Percentiles rank a stretch among this genome's conserved stretches.
Conservation (phyloP, 2,329 filamentous ascomycete genomes). For the Mycocentrospora acerina region DNA sequence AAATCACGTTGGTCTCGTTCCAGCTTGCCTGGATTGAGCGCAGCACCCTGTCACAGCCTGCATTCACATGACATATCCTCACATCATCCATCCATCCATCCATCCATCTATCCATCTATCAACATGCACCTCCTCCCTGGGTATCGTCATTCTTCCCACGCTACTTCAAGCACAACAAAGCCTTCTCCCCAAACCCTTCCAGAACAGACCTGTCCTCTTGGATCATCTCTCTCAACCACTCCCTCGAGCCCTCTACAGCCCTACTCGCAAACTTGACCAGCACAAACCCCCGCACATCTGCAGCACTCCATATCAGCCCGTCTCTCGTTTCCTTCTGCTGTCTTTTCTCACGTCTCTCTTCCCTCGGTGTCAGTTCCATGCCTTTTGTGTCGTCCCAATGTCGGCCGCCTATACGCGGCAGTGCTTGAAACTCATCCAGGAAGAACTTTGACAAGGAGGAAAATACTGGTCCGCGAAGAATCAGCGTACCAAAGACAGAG, state of each 20-base stretch:
- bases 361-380: conserved; percentile 42
- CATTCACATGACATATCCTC: too few species aligned
- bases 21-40: too few species aligned
- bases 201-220: conserved; percentile 71
- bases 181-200: conserved; percentile 74
- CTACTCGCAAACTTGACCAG: conserved; percentile 87
- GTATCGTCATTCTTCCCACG: neutral
- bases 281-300: conserved; percentile 63
- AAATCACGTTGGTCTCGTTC: too few species aligned
- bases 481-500: conserved; percentile 79
- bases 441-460: conserved; percentile 70
- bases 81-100: too few species aligned
- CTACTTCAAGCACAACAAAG: conserved; percentile 65
- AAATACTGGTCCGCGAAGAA: conserved; percentile 74
- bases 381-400: conserved; percentile 63
- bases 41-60: too few species aligned
- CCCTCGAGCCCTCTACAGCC: conserved; percentile 76
- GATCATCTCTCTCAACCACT: conserved; percentile 79
- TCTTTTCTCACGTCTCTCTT: conserved; percentile 54
- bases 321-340: conserved; percentile 57
- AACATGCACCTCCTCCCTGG: neutral
- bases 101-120: too few species aligned
- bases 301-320: conserved; percentile 42
- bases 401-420: conserved; percentile 79
- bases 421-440: conserved; percentile 71